Evolutionary conservation across 345 rosid genomes (phyloP).

Genomic region (Salix arbutifolia): DNA sequence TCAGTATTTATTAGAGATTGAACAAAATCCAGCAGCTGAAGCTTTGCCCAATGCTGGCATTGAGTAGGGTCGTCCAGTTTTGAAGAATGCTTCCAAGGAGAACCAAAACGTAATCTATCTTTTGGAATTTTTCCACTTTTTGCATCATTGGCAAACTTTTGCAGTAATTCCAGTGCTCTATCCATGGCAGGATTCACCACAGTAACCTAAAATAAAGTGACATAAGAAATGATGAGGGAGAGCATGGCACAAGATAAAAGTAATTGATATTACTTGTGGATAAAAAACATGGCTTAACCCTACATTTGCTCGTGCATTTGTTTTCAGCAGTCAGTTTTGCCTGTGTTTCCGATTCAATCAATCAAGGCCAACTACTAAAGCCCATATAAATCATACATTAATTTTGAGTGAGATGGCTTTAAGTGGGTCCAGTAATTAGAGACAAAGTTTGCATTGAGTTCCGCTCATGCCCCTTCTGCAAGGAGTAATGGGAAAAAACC

Average conservation of each 20-base stretch:
- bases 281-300: neutral
- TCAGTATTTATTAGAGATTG: slow-evolving; percentile 68
- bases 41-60: slow-evolving; percentile 67
- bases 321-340: too few species aligned
- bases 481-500: too few species aligned
- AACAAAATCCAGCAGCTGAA: slow-evolving; percentile 90
- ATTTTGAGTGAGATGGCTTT: too few species aligned
- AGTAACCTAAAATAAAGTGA: slow-evolving; percentile 42
- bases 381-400: too few species aligned
- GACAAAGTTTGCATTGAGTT: too few species aligned
- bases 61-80: slow-evolving; percentile 33
- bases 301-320: too few species aligned
- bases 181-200: slow-evolving; percentile 95
- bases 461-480: too few species aligned
- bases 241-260: too few species aligned
- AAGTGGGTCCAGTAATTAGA: too few species aligned
- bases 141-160: slow-evolving; percentile 67
- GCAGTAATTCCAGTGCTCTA: slow-evolving; percentile 58
- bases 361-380: too few species aligned
- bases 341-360: too few species aligned
- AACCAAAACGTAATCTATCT: slow-evolving; percentile 74
- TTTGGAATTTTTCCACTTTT: slow-evolving; percentile 55
- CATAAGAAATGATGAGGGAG: neutral
- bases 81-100: slow-evolving; percentile 95
- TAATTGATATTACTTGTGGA: neutral